Evolutionary conservation across 306 rosid genomes (phyloP).

Genomic region (Cercis canadensis): DNA sequence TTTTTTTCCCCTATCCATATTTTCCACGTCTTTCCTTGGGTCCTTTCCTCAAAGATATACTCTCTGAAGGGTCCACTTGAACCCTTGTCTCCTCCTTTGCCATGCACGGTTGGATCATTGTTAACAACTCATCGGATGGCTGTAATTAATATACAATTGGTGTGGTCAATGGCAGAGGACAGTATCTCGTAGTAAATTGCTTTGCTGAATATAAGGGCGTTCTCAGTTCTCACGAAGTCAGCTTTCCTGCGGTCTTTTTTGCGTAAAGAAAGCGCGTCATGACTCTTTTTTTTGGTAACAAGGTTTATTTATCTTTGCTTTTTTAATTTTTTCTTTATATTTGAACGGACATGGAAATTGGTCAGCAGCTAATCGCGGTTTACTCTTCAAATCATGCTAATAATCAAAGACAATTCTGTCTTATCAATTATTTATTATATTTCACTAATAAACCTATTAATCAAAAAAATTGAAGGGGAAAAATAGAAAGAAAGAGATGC

Average conservation of each 20-base stretch:
- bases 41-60: not conserved
- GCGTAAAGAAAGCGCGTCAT: constrained; percentile 49
- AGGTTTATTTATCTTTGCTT: not conserved
- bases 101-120: constrained; percentile 9
- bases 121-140: not conserved
- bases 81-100: too few species aligned
- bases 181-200: not conserved
- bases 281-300: not conserved
- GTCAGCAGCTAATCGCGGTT: not conserved
- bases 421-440: too few species aligned
- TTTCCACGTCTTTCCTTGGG: constrained; percentile 21
- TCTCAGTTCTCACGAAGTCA: constrained; percentile 50
- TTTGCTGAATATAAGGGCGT: too few species aligned
- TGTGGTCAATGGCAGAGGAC: constrained; percentile 12
- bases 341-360: not conserved
- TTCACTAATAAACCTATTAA: too few species aligned
- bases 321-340: not conserved
- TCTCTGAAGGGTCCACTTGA: constrained; percentile 28
- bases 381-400: constrained; percentile 28
- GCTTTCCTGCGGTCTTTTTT: constrained; percentile 34
- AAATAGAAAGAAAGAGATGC: too few species aligned
- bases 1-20: constrained; percentile 15
- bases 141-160: not conserved
- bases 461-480: too few species aligned
- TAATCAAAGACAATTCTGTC: constrained; percentile 12